Evolutionary conservation across 345 rosid genomes (phyloP), one percentile per base, ranked within the genome.

Genomic region (Sonneratia caseolaris): DNA sequence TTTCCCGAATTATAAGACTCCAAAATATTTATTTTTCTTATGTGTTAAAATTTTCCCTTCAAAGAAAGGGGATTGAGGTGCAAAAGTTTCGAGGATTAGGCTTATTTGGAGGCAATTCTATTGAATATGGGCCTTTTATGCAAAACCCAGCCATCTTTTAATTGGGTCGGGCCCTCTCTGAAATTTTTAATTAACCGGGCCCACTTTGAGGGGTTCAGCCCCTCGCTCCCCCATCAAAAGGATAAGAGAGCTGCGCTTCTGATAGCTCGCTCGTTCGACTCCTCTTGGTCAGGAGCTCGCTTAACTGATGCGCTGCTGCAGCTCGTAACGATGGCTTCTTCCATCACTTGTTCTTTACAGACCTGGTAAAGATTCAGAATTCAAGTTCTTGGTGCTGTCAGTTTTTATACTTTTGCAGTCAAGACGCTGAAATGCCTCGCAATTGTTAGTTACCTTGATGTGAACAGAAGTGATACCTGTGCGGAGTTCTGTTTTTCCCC

Each of bases 271-370:
- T 21, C 59, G 5, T 24, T 21, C 37, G 11, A 14, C 16, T 61
- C 65, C 38, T 59, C 35, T 13, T 32, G 66, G 11, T 10, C 35
- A 3, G 35, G 64, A 22, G 14, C 35, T 57, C 35, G 64, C 35
- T 1, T 69, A 7, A 55, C 12, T 65, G 36, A 15, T 72, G 75
- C 64, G 27, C 70, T 64, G 68, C 70, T 64, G 21, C 51, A 24
- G 36, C 64, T 65, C 75, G 36, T 37, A 51, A 64, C 75, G 43
- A 87, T 91, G 97, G 88, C 91, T 79, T 84, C 93, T 76, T 88
- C 92, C 13, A 37, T 90, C 78, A 75, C 85, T 0, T 76, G 81
- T 70, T 84, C 96, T 42, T 79, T 88, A 73, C 92, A 85, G 69
- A 81, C 86, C 73, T 81, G 97, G 97, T 92, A 47, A 45, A 13